Conservation (phyloP, 352 stramenopile genomes). For the Phytophthora sojae region DNA sequence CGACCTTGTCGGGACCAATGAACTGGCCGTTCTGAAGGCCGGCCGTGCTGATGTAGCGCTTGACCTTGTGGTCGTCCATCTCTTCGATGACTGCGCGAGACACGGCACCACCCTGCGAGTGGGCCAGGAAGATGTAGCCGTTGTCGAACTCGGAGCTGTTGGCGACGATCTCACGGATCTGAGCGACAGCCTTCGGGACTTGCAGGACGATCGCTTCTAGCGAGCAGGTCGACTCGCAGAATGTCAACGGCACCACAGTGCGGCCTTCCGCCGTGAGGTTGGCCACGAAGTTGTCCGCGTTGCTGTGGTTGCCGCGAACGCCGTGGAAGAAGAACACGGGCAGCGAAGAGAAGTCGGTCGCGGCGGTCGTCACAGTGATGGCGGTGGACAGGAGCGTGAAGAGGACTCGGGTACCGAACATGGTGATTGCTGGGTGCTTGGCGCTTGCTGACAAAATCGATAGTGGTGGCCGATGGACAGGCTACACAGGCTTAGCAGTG, state of each 20-base stretch:
- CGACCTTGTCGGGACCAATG: constrained; percentile 46
- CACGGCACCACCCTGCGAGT: constrained; percentile 49
- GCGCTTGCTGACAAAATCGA: constrained; percentile 4
- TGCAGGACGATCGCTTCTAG: constrained; percentile 35
- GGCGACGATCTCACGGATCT: constrained; percentile 36
- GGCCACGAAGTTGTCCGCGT: constrained; percentile 25
- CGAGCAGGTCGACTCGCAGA: constrained; percentile 44
- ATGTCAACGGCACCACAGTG: constrained; percentile 38
- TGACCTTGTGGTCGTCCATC: constrained; percentile 60
- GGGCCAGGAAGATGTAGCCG: constrained; percentile 57
- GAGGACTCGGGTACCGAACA: constrained; percentile 8
- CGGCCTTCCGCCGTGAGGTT: constrained; percentile 42
- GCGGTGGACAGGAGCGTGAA: constrained; percentile 20
- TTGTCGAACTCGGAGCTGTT: constrained; percentile 39
- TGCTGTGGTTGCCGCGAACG: constrained; percentile 15
- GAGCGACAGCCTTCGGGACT: constrained; percentile 40
- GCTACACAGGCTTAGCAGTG: background rate
- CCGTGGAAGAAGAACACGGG: constrained; percentile 59
- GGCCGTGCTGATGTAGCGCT: constrained; percentile 49
- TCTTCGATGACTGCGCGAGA: constrained; percentile 52
- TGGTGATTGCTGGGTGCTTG: constrained; percentile 17
- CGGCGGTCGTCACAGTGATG: constrained; percentile 7
- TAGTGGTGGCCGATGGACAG: background rate
- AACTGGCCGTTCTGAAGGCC: constrained; percentile 60
- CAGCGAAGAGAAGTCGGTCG: constrained; percentile 27